Conservation (phyloP, 139 green algal genomes). For the Chlorella sp. region DNA sequence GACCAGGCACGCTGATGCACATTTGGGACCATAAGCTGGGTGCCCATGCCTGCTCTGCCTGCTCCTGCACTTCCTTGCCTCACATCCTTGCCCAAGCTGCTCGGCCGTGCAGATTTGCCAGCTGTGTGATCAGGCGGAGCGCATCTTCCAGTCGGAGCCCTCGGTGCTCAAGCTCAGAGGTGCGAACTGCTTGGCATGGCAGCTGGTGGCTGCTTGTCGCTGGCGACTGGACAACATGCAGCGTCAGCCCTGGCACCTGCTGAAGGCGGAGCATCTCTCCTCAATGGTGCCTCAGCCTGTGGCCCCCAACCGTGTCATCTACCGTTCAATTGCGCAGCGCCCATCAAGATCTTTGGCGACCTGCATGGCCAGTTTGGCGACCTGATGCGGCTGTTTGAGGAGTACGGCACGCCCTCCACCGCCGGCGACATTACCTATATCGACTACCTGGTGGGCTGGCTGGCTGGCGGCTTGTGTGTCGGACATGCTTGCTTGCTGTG, state of each 20-base stretch:
- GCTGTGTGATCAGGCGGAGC: conserved; percentile 93
- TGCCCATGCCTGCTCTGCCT: too few species aligned
- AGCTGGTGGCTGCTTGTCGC: not conserved
- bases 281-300: too few species aligned
- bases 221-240: too few species aligned
- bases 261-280: too few species aligned
- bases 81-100: not conserved
- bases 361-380: conserved; percentile 99
- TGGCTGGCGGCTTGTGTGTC: not conserved
- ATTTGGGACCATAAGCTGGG: too few species aligned
- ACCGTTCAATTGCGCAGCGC: conserved; percentile 80
- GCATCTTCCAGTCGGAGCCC: conserved; percentile 86
- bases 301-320: too few species aligned
- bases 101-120: conserved; percentile 82
- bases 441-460: conserved; percentile 89
- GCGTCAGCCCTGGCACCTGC: too few species aligned
- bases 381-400: conserved; percentile 99
- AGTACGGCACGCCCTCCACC: conserved; percentile 97
- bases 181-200: conserved; percentile 34
- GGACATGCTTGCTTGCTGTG: too few species aligned
- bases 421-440: conserved; percentile 99
- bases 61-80: not conserved
- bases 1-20: too few species aligned
- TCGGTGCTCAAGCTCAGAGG: conserved; percentile 88
- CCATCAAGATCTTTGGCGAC: conserved; percentile 99